Conservation (phyloP, 306 rosid genomes). For the Datisca glomerata region DNA sequence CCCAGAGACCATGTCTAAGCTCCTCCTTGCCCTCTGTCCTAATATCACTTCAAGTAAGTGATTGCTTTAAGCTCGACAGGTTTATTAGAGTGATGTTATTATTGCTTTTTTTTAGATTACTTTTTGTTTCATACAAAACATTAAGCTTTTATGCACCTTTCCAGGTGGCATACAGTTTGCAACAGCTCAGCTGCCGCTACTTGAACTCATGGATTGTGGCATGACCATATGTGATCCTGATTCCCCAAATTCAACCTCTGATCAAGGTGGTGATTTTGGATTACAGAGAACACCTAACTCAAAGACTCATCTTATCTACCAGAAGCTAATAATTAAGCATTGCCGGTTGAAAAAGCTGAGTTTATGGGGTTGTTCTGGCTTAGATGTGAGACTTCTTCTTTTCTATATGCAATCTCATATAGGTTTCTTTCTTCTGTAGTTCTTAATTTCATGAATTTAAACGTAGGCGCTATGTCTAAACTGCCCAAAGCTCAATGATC, state of each 20-base stretch:
- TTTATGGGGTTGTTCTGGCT: conserved; percentile 94
- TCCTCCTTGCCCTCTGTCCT: conserved; percentile 93
- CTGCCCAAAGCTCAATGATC: conserved; percentile 74
- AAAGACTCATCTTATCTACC: conserved; percentile 44
- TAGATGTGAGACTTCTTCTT: conserved; percentile 55
- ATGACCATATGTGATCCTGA: conserved; percentile 77
- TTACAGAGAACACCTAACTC: conserved; percentile 22
- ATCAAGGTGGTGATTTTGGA: conserved; percentile 20
- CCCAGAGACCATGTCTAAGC: conserved; percentile 67
- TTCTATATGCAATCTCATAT: conserved; percentile 6
- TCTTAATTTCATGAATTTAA: conserved; percentile 14
- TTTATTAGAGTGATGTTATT: background rate
- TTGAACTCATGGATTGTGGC: conserved; percentile 98
- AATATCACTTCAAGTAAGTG: conserved; percentile 89
- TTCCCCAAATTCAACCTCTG: conserved; percentile 24
- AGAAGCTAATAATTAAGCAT: conserved; percentile 85
- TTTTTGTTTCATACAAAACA: conserved; percentile 8
- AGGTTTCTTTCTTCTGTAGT: conserved; percentile 10
- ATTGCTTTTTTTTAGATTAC: conserved; percentile 4
- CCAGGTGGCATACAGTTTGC: conserved; percentile 96
- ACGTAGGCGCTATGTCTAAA: conserved; percentile 80
- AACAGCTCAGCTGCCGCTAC: conserved; percentile 77
- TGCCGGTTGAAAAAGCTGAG: conserved; percentile 71
- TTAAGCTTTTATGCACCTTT: conserved; percentile 14
- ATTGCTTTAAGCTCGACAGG: background rate